Conservation (phyloP, 495 filamentous ascomycete species). For the Xylaria cubensis region DNA sequence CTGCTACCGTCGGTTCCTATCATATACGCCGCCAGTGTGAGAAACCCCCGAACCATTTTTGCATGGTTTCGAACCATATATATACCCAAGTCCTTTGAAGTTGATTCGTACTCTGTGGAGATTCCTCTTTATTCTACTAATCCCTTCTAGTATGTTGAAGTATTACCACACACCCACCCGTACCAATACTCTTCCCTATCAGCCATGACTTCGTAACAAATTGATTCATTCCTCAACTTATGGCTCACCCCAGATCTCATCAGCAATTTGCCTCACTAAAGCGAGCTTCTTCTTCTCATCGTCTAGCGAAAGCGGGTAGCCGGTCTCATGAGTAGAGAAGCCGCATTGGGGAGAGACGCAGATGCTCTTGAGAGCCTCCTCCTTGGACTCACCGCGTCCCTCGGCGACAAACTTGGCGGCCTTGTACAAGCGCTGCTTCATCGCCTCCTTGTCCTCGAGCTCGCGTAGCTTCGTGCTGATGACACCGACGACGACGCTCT, state of each 20-base stretch:
- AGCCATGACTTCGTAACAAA: conserved; percentile 7
- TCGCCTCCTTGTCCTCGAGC: conserved; percentile 76
- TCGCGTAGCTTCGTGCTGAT: conserved; percentile 76
- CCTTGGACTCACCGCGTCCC: conserved; percentile 65
- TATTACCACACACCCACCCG: not conserved
- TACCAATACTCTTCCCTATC: not conserved
- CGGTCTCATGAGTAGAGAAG: conserved; percentile 74
- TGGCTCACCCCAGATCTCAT: conserved; percentile 73
- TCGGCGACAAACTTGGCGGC: conserved; percentile 76
- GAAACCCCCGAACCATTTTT: not conserved
- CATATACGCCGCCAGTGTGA: not conserved
- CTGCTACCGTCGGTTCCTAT: not conserved
- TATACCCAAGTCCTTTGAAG: conserved; percentile 12
- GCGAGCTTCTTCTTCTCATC: conserved; percentile 75
- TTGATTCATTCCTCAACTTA: conserved; percentile 34
- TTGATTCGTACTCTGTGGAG: conserved; percentile 22
- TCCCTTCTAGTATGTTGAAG: conserved; percentile 18
- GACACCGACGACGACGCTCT: conserved; percentile 78
- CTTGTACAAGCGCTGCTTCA: conserved; percentile 69
- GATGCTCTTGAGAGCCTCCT: conserved; percentile 72
- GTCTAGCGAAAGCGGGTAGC: conserved; percentile 67
- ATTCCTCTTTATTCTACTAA: conserved; percentile 21
- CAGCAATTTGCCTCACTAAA: conserved; percentile 71
- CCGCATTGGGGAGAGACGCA: conserved; percentile 81
- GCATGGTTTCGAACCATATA: not conserved